A percentile compares a stretch with the other conserved stretches of the same genome.
phyloP scores from a whole-genome alignment of 2,329 filamentous ascomycete genomes.

The Penicillium sp. region DNA sequence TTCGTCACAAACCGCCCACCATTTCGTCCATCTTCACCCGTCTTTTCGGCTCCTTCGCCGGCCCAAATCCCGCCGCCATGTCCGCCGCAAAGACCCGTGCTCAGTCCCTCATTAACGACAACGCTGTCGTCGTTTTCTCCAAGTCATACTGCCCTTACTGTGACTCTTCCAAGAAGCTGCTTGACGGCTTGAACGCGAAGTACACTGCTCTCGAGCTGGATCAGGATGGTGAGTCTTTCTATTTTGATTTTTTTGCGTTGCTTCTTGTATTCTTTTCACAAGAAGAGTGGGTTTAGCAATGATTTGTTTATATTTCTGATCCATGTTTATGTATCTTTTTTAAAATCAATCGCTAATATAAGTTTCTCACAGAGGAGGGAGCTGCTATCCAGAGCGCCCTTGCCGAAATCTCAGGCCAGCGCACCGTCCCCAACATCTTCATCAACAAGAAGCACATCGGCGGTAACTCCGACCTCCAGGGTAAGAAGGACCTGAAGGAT shows the following conservation, averaged over 20 bases:
- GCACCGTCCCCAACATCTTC: slow-evolving; percentile 93
- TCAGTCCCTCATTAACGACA: slow-evolving; percentile 82
- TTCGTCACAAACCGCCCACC: slow-evolving; percentile 40
- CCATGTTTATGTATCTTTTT: not conserved
- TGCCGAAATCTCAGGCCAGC: slow-evolving; percentile 74
- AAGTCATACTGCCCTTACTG: slow-evolving; percentile 98
- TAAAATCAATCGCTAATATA: not conserved
- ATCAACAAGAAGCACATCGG: slow-evolving; percentile 90
- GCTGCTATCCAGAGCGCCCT: slow-evolving; percentile 80
- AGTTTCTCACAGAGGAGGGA: slow-evolving; percentile 70
- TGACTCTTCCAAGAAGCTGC: slow-evolving; percentile 70
- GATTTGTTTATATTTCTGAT: not conserved
- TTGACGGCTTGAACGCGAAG: slow-evolving; percentile 69
- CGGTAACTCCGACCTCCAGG: slow-evolving; percentile 87
- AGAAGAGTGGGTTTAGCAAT: not conserved
- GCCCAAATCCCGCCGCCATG: slow-evolving; percentile 65
- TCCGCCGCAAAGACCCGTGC: slow-evolving; percentile 80
- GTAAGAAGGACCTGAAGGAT: slow-evolving; percentile 60
- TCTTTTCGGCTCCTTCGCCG: slow-evolving; percentile 65
- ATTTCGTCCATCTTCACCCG: slow-evolving; percentile 69
- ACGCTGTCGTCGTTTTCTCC: slow-evolving; percentile 90
- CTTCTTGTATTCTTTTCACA: not conserved
- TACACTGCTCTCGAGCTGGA: slow-evolving; percentile 80
- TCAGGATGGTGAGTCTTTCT: slow-evolving; percentile 65
- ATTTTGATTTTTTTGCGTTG: not conserved